phyloP scores from a whole-genome alignment of 2,329 filamentous ascomycete species.

The Fusarium annulatum region DNA sequence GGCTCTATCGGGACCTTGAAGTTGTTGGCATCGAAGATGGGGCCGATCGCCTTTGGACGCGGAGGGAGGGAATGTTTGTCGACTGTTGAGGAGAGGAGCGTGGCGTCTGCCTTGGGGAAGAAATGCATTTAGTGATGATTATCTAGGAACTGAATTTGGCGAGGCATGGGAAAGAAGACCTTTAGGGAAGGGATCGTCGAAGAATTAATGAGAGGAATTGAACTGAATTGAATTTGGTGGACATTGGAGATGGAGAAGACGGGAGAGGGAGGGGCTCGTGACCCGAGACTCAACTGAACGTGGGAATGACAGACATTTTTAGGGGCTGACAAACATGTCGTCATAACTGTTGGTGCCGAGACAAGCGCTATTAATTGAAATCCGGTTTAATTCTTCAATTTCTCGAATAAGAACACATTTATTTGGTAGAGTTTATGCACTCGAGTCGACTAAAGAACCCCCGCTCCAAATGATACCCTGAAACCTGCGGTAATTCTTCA shows the following conservation, averaged over 20 bases:
- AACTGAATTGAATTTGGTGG: neutral
- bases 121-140: slow-evolving; percentile 32
- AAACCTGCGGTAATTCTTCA: neutral
- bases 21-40: slow-evolving; percentile 35
- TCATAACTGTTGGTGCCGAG: neutral
- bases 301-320: neutral
- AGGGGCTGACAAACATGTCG: neutral
- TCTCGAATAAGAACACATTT: neutral
- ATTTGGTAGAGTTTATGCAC: neutral
- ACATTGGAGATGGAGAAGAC: neutral
- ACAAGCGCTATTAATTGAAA: neutral
- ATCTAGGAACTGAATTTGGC: neutral
- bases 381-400: neutral
- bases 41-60: slow-evolving; percentile 31
- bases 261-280: neutral
- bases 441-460: neutral
- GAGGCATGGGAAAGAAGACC: neutral
- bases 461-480: neutral
- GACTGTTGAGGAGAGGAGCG: slow-evolving; percentile 38
- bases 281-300: neutral
- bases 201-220: neutral
- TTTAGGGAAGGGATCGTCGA: neutral
- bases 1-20: slow-evolving; percentile 21
- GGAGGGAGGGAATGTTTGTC: slow-evolving; percentile 7
- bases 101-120: slow-evolving; percentile 43